Conservation (phyloP, 257 asterid genomes). For the Solanum habrochaites region DNA sequence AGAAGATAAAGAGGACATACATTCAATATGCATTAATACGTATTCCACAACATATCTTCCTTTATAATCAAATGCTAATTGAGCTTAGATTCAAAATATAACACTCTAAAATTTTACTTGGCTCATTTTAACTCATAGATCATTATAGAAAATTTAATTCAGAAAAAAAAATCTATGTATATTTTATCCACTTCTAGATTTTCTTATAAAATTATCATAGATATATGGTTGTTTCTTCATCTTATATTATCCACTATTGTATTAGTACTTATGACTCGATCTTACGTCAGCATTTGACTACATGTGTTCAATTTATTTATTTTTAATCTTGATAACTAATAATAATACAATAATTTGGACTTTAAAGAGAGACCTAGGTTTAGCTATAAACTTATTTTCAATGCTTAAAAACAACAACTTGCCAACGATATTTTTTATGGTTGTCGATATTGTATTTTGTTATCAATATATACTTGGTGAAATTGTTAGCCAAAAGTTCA, state of each 20-base stretch:
- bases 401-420: not conserved
- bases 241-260: not conserved
- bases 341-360: not conserved
- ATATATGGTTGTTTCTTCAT: not conserved
- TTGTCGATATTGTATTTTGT: not conserved
- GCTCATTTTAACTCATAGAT: not conserved
- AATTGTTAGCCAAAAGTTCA: not conserved
- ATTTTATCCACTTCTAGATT: not conserved
- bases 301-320: not conserved
- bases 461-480: not conserved
- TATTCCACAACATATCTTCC: too few relatives aligned
- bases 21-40: not conserved
- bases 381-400: not conserved
- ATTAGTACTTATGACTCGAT: not conserved
- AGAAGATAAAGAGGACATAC: too few relatives aligned
- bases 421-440: not conserved
- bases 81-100: too few relatives aligned
- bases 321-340: not conserved
- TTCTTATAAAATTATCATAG: not conserved
- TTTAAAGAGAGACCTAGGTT: not conserved
- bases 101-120: too few relatives aligned
- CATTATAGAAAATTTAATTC: too few relatives aligned
- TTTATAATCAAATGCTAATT: too few relatives aligned
- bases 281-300: not conserved
- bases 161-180: too few relatives aligned